Evolutionary conservation across 2,329 filamentous ascomycete genomes (phyloP), one percentile per base, ranked within the genome.

Genomic region (Aspergillus chevalieri): DNA sequence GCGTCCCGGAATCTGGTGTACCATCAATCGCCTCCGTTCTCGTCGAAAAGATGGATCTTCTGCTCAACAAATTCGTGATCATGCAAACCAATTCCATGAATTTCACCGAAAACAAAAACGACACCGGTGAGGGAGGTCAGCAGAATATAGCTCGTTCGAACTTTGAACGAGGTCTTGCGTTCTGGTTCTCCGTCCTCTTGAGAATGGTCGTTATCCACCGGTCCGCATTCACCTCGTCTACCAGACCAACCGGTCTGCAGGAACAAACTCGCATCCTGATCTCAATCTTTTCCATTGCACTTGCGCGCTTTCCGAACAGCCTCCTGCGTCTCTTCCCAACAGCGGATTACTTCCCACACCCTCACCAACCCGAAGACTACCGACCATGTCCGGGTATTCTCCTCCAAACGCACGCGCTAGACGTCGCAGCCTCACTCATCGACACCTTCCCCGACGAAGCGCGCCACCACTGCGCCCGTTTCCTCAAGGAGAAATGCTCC

Each of bases 401-500:
- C 33, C 56, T 71, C 12, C 68, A 70, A 50, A 67, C 68, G 6
- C 68, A 74, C 38, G 66, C 72, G 10, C 59, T 75, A 12, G 74
- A 76, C 50, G 70, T 75, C 12, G 72, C 73, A 9, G 67, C 72
- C 8, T 67, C 68, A 9, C 60, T 76, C 3, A 64, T 73, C 26
- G 74, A 77, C 49, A 64, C 66, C 14, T 66, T 75, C 47, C 65
- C 70, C 14, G 71, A 75, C 36, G 73, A 76, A 45, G 62, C 66
- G 21, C 69, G 71, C 10, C 58, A 68, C 14, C 67, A 73, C 46
- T 73, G 72, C 48, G 64, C 63, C 10, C 67, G 69, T 17, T 69
- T 73, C 36, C 58, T 75, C 28, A 70, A 65, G 47, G 74, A 75
- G 38, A 68, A 66, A 50, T 72, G 66, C 33, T 66, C 70, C 0